Conservation (phyloP, 1,139 yeast genomes). For the Yamadazyma diddensiae region DNA sequence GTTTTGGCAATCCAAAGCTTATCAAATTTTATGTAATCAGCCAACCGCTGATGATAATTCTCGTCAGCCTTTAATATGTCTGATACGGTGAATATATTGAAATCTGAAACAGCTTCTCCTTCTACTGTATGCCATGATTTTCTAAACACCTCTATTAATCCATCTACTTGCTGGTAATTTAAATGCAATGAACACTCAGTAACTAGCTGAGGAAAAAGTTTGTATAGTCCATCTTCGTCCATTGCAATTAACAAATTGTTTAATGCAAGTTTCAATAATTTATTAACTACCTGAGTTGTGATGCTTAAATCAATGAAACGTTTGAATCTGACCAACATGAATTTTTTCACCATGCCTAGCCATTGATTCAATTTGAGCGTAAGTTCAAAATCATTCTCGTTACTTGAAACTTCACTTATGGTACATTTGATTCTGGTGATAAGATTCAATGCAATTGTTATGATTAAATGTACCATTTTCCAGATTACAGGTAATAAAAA, state of each 20-base stretch:
- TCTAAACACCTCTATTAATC: conserved; percentile 3
- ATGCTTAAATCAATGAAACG: conserved; percentile 7
- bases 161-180: conserved; percentile 4
- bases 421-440: conserved; percentile 10
- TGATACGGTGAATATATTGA: conserved; percentile 8
- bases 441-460: conserved; percentile 2
- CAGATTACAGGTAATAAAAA: conserved; percentile 7
- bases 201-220: conserved; percentile 9
- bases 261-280: conserved; percentile 7
- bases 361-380: conserved; percentile 1
- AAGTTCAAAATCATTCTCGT: background rate
- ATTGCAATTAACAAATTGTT: conserved; percentile 5
- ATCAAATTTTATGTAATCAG: conserved; percentile 8
- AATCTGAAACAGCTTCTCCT: conserved; percentile 4
- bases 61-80: conserved; percentile 8
- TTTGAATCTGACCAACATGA: conserved; percentile 7
- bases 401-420: background rate
- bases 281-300: conserved; percentile 10
- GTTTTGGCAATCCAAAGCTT: conserved; percentile 11
- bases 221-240: conserved; percentile 13
- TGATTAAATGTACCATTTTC: conserved; percentile 5
- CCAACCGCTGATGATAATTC: conserved; percentile 5
- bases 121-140: conserved; percentile 7
- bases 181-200: conserved; percentile 2
- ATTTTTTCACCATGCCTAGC: conserved; percentile 5